A percentile compares a stretch with the other conserved stretches of the same genome.
Evolutionary conservation across 2,329 filamentous ascomycete species (phyloP).

Genomic region (Cercospora janseana): DNA sequence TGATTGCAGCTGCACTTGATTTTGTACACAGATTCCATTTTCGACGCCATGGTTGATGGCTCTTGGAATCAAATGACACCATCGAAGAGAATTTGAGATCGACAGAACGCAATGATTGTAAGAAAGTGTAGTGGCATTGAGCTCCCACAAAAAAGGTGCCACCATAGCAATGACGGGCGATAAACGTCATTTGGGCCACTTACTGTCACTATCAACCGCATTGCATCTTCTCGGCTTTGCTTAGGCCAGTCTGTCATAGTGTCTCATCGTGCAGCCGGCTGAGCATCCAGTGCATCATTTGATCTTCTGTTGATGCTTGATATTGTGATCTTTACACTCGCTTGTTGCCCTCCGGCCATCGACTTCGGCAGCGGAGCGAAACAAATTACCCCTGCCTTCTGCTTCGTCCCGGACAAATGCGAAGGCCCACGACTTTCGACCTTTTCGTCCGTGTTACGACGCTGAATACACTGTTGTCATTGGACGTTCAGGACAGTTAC

Average conservation of each 20-base stretch:
- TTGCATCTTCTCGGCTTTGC: background rate
- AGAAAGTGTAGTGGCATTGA: background rate
- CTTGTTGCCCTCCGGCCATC: too few relatives aligned
- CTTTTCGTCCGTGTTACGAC: too few relatives aligned
- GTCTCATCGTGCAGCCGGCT: background rate
- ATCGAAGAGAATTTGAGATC: background rate
- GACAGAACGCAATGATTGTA: background rate
- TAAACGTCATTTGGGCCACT: slow-evolving; percentile 5
- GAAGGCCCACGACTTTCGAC: too few relatives aligned
- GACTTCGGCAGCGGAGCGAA: too few relatives aligned
- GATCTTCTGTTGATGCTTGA: background rate
- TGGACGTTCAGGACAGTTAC: too few relatives aligned
- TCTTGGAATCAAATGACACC: background rate
- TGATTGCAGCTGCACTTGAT: slow-evolving; percentile 57
- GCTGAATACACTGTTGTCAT: too few relatives aligned
- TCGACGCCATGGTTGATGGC: slow-evolving; percentile 41
- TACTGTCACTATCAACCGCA: background rate
- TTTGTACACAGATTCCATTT: slow-evolving; percentile 51
- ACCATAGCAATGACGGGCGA: background rate
- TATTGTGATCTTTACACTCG: background rate
- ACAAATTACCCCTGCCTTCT: too few relatives aligned
- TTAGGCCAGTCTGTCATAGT: background rate
- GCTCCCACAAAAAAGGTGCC: background rate
- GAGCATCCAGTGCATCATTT: background rate
- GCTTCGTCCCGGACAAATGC: too few relatives aligned